Evolutionary conservation across 306 rosid genomes (phyloP), one percentile per base, ranked within the genome.

Genomic region (Cucumis cinereus): DNA sequence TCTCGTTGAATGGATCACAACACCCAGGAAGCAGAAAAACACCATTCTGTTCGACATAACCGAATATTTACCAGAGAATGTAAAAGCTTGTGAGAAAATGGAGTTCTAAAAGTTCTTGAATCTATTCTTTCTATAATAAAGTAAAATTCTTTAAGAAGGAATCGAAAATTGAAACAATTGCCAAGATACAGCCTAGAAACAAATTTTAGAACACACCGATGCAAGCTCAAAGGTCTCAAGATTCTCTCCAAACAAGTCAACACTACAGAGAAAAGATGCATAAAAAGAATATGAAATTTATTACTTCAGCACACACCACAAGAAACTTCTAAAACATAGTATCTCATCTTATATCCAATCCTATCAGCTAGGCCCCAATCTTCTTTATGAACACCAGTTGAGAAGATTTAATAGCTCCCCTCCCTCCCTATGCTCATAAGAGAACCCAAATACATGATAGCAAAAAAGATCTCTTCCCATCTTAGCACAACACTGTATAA

Each of bases 1-100:
- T 93, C 80, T 88, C 97, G 35, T 93, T 90, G 86, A 87, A 93
- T 40, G 97, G 96, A 84, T 93, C 97, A 79, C 97, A 93, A 66
- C 98, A 91, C 63, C 98, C 96, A 26, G 96, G 94, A 80, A 91
- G 98, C 49, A 91, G 92, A 80, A 91, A 90, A 66, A 86, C 90
- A 45, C 98, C 97, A 78, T 85, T 84, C 97, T 93, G 90, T 84
- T 73, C 11, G 49, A 63, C 62, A 82, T 58, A 36, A 22, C 16
- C 72, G 17, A 60, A 60, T 59, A 59, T 15, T 6, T 36, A 35
- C 24, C 6, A 30, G 70, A 35, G 15, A 19, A 62, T 2, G 69
- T 62, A 30, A 33, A 9, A 16, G 40, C 45, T 62, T 62, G 69
- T 61, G 10, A 26, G 41, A 33, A 61, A 61, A 61, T 30, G 43